phyloP scores from a whole-genome alignment of 768 basidiomycete genomes.

The Mycena belliarum region DNA sequence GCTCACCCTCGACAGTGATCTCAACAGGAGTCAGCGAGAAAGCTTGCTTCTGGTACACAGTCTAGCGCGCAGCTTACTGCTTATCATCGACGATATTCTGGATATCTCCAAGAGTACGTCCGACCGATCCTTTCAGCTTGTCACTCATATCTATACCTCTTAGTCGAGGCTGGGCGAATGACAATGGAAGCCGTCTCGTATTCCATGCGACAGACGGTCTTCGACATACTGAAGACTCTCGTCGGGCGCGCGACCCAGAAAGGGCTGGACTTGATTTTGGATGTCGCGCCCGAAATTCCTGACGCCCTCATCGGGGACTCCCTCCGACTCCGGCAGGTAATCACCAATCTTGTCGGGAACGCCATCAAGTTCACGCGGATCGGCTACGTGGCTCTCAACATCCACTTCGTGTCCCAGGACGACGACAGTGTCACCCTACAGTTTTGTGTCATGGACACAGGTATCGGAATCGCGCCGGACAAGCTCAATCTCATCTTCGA shows the following conservation, averaged over 20 bases:
- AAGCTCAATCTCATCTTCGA: slow-evolving; percentile 98
- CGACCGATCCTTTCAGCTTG: neutral
- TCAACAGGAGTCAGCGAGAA: slow-evolving; percentile 93
- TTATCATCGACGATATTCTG: slow-evolving; percentile 99
- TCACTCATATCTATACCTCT: slow-evolving; percentile 20
- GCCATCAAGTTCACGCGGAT: slow-evolving; percentile 96
- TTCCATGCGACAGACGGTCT: slow-evolving; percentile 94
- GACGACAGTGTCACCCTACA: slow-evolving; percentile 87
- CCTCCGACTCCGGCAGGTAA: slow-evolving; percentile 89
- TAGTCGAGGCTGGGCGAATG: slow-evolving; percentile 97
- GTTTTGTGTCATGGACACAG: slow-evolving; percentile 97
- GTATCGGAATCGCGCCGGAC: slow-evolving; percentile 98
- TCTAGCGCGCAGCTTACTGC: slow-evolving; percentile 85
- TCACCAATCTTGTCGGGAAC: slow-evolving; percentile 93
- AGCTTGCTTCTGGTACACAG: slow-evolving; percentile 94
- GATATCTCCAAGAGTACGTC: slow-evolving; percentile 98
- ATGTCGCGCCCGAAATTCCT: slow-evolving; percentile 93
- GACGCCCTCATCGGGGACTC: slow-evolving; percentile 98
- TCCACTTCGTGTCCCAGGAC: slow-evolving; percentile 74
- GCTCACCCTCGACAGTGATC: slow-evolving; percentile 92
- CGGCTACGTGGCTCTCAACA: slow-evolving; percentile 90
- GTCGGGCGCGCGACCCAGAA: slow-evolving; percentile 97
- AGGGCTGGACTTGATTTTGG: slow-evolving; percentile 93
- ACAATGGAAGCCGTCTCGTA: slow-evolving; percentile 99
- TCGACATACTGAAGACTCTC: slow-evolving; percentile 96